Percentiles rank a stretch among this genome's conserved stretches.
These are phyloP conservation scores for Knoxdaviesia capensis DNA, from an alignment of 2,329 filamentous ascomycete genomes.

Conservation along the genomic window DNA sequence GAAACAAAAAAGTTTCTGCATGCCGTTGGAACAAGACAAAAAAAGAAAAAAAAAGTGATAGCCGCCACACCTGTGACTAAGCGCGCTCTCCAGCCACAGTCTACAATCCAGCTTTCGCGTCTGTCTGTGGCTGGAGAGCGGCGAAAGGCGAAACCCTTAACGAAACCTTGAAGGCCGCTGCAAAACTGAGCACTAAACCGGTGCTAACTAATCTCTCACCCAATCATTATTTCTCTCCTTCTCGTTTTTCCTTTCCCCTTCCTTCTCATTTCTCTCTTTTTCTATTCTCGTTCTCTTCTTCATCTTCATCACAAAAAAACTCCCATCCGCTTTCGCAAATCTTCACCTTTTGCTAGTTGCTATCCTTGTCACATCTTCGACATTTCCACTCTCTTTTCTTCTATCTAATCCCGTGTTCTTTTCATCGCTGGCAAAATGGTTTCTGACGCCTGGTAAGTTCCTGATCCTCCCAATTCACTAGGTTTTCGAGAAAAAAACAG, in stretches of 20 bases:
- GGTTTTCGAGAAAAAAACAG: too few relatives aligned
- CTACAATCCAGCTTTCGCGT: too few relatives aligned
- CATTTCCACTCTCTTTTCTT: constrained; percentile 1
- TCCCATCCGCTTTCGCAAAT: constrained; percentile 1
- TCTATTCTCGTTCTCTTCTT: neutral
- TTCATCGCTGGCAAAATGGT: too few relatives aligned
- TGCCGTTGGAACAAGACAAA: constrained; percentile 1
- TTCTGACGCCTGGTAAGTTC: too few relatives aligned
- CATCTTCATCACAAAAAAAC: neutral
- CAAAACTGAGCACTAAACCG: neutral
- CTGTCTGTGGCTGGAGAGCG: too few relatives aligned
- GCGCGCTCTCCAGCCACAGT: too few relatives aligned
- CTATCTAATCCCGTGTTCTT: constrained; percentile 1
- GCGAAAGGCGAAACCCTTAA: too few relatives aligned
- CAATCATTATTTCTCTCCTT: neutral
- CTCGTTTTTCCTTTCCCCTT: neutral
- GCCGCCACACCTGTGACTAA: too few relatives aligned
- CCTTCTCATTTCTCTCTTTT: neutral
- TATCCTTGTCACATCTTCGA: too few relatives aligned
- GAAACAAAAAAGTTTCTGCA: constrained; percentile 6
- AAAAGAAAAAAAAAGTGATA: constrained; percentile 1
- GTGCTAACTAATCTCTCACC: neutral
- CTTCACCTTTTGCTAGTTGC: neutral
- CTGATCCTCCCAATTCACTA: too few relatives aligned
- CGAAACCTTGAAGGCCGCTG: too few relatives aligned